Evolutionary conservation across 768 basidiomycete species (phyloP).

Genomic region (Phaeolepiota aurea): DNA sequence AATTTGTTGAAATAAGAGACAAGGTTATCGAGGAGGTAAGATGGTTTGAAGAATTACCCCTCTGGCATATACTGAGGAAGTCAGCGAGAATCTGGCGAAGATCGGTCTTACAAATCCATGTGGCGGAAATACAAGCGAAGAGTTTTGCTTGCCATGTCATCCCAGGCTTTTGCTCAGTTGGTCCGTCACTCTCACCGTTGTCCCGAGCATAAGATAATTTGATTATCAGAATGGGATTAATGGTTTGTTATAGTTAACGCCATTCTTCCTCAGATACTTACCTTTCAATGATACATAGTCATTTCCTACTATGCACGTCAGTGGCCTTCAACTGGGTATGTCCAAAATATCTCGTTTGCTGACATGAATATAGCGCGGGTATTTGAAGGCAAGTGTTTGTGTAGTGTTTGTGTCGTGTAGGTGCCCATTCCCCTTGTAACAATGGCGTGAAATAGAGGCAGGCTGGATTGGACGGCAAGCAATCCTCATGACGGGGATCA

Average conservation of each 20-base stretch:
- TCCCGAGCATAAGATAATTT: slow-evolving; percentile 1
- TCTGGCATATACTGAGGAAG: not conserved
- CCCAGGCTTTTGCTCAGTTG: slow-evolving; percentile 91
- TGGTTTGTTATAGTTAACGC: slow-evolving; percentile 33
- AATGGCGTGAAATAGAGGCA: slow-evolving; percentile 70
- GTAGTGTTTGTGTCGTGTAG: not conserved
- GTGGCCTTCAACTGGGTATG: slow-evolving; percentile 15
- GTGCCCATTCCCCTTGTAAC: slow-evolving; percentile 6
- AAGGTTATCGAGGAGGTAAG: slow-evolving; percentile 65
- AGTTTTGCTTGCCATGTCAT: slow-evolving; percentile 90
- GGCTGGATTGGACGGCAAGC: slow-evolving; percentile 94
- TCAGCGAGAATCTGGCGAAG: slow-evolving; percentile 71
- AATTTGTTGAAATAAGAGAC: slow-evolving; percentile 87
- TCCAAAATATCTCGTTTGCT: too few species aligned
- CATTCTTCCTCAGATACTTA: slow-evolving; percentile 1
- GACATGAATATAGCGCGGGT: slow-evolving; percentile 77
- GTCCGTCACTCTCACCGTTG: slow-evolving; percentile 34
- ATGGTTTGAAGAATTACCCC: slow-evolving; percentile 8
- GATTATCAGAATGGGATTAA: slow-evolving; percentile 82
- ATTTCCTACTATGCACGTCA: slow-evolving; percentile 92
- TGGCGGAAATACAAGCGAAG: slow-evolving; percentile 84
- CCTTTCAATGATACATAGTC: too few species aligned
- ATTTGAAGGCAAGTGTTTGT: slow-evolving; percentile 63
- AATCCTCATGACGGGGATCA: slow-evolving; percentile 93
- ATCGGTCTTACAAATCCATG: slow-evolving; percentile 69